Evolutionary conservation across 2,329 filamentous ascomycete species (phyloP).

Genomic region (Trichoderma aggressivum): DNA sequence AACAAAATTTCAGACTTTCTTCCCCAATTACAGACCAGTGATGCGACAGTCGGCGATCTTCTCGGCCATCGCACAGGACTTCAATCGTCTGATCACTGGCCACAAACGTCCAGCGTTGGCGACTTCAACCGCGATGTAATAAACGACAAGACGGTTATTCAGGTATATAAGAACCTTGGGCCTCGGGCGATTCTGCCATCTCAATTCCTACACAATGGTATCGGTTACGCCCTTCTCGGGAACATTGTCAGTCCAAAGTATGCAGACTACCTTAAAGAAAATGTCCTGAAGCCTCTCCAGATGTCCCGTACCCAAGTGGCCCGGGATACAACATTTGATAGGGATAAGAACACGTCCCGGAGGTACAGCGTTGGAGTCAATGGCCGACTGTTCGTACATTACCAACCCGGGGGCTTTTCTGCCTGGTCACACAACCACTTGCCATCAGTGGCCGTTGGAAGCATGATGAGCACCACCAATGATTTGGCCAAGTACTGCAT

Average conservation of each 20-base stretch:
- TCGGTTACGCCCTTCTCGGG: background rate
- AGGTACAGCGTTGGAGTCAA: background rate
- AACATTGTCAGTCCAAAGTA: background rate
- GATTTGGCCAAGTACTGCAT: background rate
- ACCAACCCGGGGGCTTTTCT: background rate
- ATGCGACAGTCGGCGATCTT: background rate
- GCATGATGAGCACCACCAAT: background rate
- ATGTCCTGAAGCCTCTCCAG: background rate
- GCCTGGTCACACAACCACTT: too few species aligned
- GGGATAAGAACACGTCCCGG: background rate
- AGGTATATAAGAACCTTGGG: background rate
- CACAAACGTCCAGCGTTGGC: background rate
- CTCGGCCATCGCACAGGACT: constrained; percentile 4
- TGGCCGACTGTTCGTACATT: background rate
- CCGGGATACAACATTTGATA: background rate
- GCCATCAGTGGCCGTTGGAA: background rate
- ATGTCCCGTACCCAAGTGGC: background rate
- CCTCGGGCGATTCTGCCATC: background rate
- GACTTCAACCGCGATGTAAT: background rate
- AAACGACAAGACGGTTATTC: background rate
- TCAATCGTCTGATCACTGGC: background rate
- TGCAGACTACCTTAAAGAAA: background rate
- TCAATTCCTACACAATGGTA: background rate
- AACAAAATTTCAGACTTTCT: background rate
- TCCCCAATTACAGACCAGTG: background rate